These are phyloP conservation scores for Debaryomyces nepalensis DNA, from an alignment of 1,139 yeast species.

Conservation along the genomic window DNA sequence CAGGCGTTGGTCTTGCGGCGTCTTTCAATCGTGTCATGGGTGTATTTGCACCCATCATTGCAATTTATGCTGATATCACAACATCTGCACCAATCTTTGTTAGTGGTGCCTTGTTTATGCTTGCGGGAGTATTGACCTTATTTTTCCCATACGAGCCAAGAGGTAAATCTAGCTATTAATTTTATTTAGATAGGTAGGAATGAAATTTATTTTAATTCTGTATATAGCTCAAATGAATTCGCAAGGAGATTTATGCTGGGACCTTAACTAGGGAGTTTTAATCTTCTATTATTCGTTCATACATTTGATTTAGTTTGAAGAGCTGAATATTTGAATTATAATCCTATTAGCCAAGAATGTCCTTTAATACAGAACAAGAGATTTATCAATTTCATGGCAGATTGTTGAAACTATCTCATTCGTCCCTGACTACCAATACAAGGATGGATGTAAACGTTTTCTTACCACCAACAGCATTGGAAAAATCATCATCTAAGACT, in stretches of 20 bases:
- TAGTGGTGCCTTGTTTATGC: constrained; percentile 45
- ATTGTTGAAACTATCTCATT: constrained; percentile 74
- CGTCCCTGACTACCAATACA: constrained; percentile 67
- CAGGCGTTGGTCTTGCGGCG: constrained; percentile 49
- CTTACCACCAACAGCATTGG: constrained; percentile 62
- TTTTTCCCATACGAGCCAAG: constrained; percentile 49
- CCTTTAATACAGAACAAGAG: constrained; percentile 58
- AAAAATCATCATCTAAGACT: constrained; percentile 32
- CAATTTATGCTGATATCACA: constrained; percentile 46
- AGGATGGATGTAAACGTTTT: constrained; percentile 84
- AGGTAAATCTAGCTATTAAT: constrained; percentile 24
- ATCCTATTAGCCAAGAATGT: constrained; percentile 34
- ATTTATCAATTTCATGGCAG: constrained; percentile 77
- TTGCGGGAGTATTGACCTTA: constrained; percentile 38
- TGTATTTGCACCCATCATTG: constrained; percentile 50
- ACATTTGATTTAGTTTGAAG: too few relatives aligned
- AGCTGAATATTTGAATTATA: constrained; percentile 2
- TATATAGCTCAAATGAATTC: constrained; percentile 6
- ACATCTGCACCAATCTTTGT: constrained; percentile 51
- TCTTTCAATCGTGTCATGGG: constrained; percentile 48
- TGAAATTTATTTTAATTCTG: not conserved
- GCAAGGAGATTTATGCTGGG: constrained; percentile 4
- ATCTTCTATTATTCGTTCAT: too few relatives aligned
- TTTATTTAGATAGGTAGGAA: not conserved
- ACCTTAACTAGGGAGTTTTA: too few relatives aligned